These are phyloP conservation scores for Takakia lepidozioides DNA, from an alignment of 225 moss, liverwort and hornwort genomes.

Conservation along the genomic window DNA sequence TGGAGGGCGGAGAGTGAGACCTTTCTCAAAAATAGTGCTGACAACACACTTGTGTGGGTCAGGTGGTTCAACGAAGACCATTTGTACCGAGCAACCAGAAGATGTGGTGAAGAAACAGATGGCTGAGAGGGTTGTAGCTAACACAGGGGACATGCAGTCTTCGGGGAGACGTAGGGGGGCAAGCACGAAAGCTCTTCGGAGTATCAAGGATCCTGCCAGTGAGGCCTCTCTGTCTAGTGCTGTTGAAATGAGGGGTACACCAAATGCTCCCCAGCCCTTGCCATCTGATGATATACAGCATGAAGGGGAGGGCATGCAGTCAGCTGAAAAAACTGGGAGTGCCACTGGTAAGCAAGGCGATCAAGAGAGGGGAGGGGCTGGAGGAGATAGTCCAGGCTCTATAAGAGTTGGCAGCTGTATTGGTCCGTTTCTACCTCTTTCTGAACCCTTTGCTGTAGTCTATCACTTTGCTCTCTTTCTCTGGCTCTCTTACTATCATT, in stretches of 20 bases:
- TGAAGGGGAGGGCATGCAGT: constrained; percentile 16
- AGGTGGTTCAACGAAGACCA: constrained; percentile 1
- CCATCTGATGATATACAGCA: constrained; percentile 4
- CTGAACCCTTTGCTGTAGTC: no score
- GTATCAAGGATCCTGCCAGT: not conserved
- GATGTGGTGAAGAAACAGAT: not conserved
- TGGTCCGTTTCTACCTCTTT: no score
- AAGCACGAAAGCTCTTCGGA: not conserved
- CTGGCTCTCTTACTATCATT: not conserved
- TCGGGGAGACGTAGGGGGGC: not conserved
- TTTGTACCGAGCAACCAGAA: not conserved
- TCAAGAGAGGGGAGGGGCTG: constrained; percentile 24
- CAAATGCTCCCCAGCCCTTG: not conserved
- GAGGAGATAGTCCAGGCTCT: constrained; percentile 11
- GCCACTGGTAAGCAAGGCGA: constrained; percentile 32
- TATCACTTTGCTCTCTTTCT: constrained; percentile 2
- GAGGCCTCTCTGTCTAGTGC: not conserved
- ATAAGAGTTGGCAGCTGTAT: constrained; percentile 20
- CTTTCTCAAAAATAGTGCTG: no score
- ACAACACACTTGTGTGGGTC: not conserved
- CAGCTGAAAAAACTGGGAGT: constrained; percentile 13
- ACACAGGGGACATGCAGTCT: not conserved
- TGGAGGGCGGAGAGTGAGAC: no score
- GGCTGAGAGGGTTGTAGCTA: not conserved
- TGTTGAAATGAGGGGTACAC: not conserved